Conservation (phyloP, 2,329 filamentous ascomycete species). For the Colletotrichum euphorbiae region DNA sequence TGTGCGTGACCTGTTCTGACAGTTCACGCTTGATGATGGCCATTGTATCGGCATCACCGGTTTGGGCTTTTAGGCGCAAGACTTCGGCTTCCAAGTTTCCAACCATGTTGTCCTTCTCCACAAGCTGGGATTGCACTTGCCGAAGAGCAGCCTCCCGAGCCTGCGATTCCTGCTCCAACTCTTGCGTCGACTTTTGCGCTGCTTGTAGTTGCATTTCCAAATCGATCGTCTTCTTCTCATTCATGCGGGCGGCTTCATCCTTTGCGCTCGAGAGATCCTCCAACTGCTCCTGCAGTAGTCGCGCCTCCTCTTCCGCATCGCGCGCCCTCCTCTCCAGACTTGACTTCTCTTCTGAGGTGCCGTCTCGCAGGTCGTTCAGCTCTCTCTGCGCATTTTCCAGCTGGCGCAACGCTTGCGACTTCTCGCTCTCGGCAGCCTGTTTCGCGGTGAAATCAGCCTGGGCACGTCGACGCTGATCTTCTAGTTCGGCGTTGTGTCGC, state of each 20-base stretch:
- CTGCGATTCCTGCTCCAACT: constrained; percentile 69
- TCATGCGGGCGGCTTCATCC: constrained; percentile 75
- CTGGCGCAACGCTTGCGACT: constrained; percentile 61
- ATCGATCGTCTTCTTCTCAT: constrained; percentile 66
- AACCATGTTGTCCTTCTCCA: constrained; percentile 76
- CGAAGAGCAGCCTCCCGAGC: constrained; percentile 67
- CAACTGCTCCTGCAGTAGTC: constrained; percentile 80
- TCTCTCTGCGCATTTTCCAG: constrained; percentile 64
- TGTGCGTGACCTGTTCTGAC: constrained; percentile 91
- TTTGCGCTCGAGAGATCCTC: constrained; percentile 75
- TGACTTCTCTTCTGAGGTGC: constrained; percentile 66
- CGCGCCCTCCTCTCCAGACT: constrained; percentile 77
- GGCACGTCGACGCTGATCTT: constrained; percentile 82
- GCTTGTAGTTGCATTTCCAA: constrained; percentile 64
- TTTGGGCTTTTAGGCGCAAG: constrained; percentile 84
- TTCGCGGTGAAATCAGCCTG: constrained; percentile 84
- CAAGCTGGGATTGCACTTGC: constrained; percentile 73
- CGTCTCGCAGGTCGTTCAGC: constrained; percentile 62
- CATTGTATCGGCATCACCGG: constrained; percentile 87
- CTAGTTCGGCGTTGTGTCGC: constrained; percentile 84
- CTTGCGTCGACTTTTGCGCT: constrained; percentile 62
- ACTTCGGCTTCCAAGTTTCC: constrained; percentile 86
- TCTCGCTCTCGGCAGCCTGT: constrained; percentile 69
- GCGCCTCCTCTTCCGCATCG: constrained; percentile 78
- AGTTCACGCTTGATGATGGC: constrained; percentile 88